A percentile compares a stretch with the other conserved stretches of the same genome.
Evolutionary conservation across 129 eudicot genomes (phyloP).

Genomic region (Chrysanthemum lavandulifolium): DNA sequence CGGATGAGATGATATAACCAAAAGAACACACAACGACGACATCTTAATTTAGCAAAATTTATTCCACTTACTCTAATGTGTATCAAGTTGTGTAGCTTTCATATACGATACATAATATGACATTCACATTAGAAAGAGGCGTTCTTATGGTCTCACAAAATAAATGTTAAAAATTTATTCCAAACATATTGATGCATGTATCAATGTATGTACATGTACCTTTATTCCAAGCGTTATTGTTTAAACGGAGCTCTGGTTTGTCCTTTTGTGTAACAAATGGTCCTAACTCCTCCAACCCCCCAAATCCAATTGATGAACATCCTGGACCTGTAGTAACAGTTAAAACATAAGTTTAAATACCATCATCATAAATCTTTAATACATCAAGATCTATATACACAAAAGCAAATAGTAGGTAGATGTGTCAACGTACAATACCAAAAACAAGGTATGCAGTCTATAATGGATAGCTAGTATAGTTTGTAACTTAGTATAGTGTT

Average conservation of each 20-base stretch:
- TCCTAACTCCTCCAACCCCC: constrained; percentile 79
- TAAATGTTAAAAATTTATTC: neutral
- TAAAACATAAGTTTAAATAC: neutral
- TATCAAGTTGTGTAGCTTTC: too few relatives aligned
- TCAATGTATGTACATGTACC: constrained; percentile 40
- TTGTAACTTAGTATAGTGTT: too few relatives aligned
- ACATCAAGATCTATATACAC: neutral
- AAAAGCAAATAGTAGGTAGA: neutral
- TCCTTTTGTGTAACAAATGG: constrained; percentile 71
- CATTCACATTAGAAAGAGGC: too few relatives aligned
- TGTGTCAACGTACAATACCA: neutral
- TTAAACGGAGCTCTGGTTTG: constrained; percentile 58
- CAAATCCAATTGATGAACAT: constrained; percentile 86
- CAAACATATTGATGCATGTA: neutral
- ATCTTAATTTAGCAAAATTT: too few relatives aligned
- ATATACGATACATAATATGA: too few relatives aligned
- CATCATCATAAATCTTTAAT: neutral
- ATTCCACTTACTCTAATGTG: too few relatives aligned
- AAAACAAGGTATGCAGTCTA: neutral
- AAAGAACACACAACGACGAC: too few relatives aligned
- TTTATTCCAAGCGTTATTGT: constrained; percentile 71
- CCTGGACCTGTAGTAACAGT: constrained; percentile 68
- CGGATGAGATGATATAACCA: too few relatives aligned
- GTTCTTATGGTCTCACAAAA: too few relatives aligned
- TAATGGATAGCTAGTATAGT: too few relatives aligned